A percentile compares a stretch with the other conserved stretches of the same genome.
Conservation (phyloP, 2,329 filamentous ascomycete genomes). For the Diatrype stigma region DNA sequence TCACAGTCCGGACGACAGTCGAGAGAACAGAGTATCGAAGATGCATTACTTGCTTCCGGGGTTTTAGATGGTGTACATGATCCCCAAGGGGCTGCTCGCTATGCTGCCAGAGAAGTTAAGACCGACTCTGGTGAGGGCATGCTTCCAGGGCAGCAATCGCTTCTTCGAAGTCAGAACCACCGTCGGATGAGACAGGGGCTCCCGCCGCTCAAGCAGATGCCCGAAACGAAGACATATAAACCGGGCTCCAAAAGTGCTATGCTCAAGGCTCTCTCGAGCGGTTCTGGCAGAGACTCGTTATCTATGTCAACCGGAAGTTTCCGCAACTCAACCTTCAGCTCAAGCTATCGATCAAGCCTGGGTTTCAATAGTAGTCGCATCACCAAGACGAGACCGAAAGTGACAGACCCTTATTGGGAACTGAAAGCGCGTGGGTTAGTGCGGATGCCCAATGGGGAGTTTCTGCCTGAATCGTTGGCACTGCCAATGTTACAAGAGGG, state of each 20-base stretch:
- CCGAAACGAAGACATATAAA: slow-evolving; percentile 19
- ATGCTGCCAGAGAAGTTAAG: slow-evolving; percentile 16
- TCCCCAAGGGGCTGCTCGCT: slow-evolving; percentile 20
- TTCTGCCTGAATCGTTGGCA: slow-evolving; percentile 48
- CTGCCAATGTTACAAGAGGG: slow-evolving; percentile 39
- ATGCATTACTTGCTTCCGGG: slow-evolving; percentile 24
- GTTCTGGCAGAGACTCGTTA: slow-evolving; percentile 20
- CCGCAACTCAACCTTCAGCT: slow-evolving; percentile 29
- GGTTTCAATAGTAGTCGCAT: slow-evolving; percentile 29
- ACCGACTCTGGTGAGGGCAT: slow-evolving; percentile 6
- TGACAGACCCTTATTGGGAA: slow-evolving; percentile 33
- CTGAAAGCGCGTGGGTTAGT: slow-evolving; percentile 37
- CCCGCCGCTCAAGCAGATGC: slow-evolving; percentile 19
- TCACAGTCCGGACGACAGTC: slow-evolving; percentile 8
- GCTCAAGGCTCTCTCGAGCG: slow-evolving; percentile 22
- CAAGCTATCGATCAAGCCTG: slow-evolving; percentile 29
- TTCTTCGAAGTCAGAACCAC: slow-evolving; percentile 24
- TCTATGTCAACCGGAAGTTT: slow-evolving; percentile 27
- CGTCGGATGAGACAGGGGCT: slow-evolving; percentile 24
- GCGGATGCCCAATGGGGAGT: slow-evolving; percentile 49
- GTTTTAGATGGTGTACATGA: slow-evolving; percentile 24
- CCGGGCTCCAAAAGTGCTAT: slow-evolving; percentile 28
- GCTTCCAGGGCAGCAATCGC: slow-evolving; percentile 16
- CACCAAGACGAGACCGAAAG: slow-evolving; percentile 23
- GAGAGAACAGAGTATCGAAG: slow-evolving; percentile 19